Evolutionary conservation across 139 green algal genomes (phyloP), one percentile per base, ranked within the genome.

Genomic region (Chlamydomonas asymmetrica): DNA sequence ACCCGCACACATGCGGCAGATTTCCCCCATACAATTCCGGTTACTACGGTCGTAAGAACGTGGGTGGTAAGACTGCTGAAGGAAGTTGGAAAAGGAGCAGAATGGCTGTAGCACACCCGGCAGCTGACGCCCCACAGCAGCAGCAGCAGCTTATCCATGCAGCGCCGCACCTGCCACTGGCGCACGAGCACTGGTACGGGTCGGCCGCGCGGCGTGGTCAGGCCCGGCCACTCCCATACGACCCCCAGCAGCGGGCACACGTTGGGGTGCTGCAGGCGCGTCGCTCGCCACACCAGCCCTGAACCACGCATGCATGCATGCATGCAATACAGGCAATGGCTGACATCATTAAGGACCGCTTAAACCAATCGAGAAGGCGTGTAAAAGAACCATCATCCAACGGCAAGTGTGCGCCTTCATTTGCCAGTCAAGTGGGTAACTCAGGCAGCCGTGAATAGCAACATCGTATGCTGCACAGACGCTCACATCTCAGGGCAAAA

Each of bases 181-280:
- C n/a, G n/a, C n/a, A n/a, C n/a, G n/a, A n/a, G n/a, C n/a, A n/a
- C n/a, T n/a, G n/a, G n/a, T n/a, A n/a, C n/a, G n/a, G n/a, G n/a
- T n/a, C n/a, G n/a, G n/a, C n/a, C n/a, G n/a, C n/a, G n/a, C n/a
- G n/a, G n/a, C n/a, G n/a, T n/a, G n/a, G n/a, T n/a, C 71, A 77
- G 59, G 3, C 40, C 70, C 3, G 71, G 71, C 59, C 59, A 77
- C 43, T 77, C 71, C 59, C 71, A 77, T 43, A 77, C 71, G 41
- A 77, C 69, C 23, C 71, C 71, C 7, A 77, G 18, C 38, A 69
- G 29, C 7, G 71, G 71, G 57, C 71, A 77, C 27, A 77, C 69
- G 59, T 4, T 13, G 2, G 71, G 71, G 71, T 77, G 71, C 41
- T 69, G 71, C 41, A 77, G 59, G 32, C 71, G 71, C 23, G 69